Base-by-base conservation (phyloP, 441 rosid species). In the Pelargonium myrrhifolium region DNA sequence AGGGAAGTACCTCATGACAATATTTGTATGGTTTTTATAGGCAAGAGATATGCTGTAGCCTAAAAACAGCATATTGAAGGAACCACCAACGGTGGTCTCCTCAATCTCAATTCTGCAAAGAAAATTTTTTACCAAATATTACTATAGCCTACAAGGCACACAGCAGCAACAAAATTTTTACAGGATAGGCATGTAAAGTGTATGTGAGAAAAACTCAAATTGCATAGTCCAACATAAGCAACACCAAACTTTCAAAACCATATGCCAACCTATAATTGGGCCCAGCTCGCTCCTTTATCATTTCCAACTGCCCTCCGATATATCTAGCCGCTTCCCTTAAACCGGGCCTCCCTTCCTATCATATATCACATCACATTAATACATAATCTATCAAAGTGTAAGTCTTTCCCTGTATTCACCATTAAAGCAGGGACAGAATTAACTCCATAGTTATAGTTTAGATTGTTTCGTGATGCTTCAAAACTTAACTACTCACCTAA, bases 61-160 rank as follows among this genome's bases (percentile, higher is more conserved):
- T 68, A 95, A 76, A 80, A 95, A 92, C 72, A 88, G 66, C 99
- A 92, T 95, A 82, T 80, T 92, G 83, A 95, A 95, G 26, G 97
- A 85, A 63, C 99, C 99, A 71, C 79, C 83, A 77, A 92, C 89
- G 66, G 75, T 80, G 53, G 82, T 75, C 85, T 95, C 99, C 74
- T 95, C 97, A 62, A 95, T 76, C 75, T 90, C 98, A 71, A 92
- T 75, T 63, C 99, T 95, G 87, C 59, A 78, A 75, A 78, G 17
- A 12, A 68, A 62, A 47, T 8, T 18, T 14, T n/a, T n/a, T 31
- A 15, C 18, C 66, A 65, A 37, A 59, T 35, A 5, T 21, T 18
- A 39, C 37, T 53, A 62, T 18, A 43, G 20, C 63, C 47, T 28
- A 51, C 28, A 55, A 61, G 68, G 2, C 31, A 66, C 56, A 8